Conservation (phyloP, 1,284 basidiomycete genomes). For the Fomitopsis palustris region DNA sequence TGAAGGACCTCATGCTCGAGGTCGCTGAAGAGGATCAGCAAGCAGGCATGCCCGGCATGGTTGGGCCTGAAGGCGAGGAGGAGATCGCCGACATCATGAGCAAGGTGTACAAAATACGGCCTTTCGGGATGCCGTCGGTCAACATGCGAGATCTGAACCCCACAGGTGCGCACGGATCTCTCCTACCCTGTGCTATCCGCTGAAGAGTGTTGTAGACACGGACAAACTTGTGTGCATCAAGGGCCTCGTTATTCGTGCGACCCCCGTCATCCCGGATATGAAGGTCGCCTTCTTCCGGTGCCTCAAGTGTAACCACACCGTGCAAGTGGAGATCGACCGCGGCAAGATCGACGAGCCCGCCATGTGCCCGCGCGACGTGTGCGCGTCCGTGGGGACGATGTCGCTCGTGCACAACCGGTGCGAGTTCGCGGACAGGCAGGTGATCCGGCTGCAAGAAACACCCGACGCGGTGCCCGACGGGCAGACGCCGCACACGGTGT, state of each 20-base stretch:
- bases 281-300: conserved; percentile 98
- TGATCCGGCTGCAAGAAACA: conserved; percentile 94
- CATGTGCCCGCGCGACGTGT: conserved; percentile 91
- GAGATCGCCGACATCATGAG: conserved; percentile 80
- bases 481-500: conserved; percentile 97
- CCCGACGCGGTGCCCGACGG: conserved; percentile 98
- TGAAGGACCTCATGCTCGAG: conserved; percentile 89
- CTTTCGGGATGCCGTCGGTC: conserved; percentile 78
- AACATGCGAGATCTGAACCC: conserved; percentile 95
- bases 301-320: conserved; percentile 92
- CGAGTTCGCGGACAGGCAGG: conserved; percentile 93
- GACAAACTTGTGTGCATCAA: conserved; percentile 96
- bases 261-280: conserved; percentile 99
- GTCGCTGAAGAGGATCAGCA: conserved; percentile 76
- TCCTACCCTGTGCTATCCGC: not conserved
- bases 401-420: conserved; percentile 95
- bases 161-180: conserved; percentile 52
- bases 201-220: conserved; percentile 61
- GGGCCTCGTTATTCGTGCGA: conserved; percentile 95
- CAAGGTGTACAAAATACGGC: conserved; percentile 88
- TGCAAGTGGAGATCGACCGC: conserved; percentile 93
- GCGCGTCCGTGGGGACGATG: conserved; percentile 86
- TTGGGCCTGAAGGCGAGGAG: conserved; percentile 67
- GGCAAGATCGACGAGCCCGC: conserved; percentile 94
- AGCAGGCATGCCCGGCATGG: conserved; percentile 64